Base-by-base conservation (phyloP, 179 eudicot genomes). In the Silene coronaria region DNA sequence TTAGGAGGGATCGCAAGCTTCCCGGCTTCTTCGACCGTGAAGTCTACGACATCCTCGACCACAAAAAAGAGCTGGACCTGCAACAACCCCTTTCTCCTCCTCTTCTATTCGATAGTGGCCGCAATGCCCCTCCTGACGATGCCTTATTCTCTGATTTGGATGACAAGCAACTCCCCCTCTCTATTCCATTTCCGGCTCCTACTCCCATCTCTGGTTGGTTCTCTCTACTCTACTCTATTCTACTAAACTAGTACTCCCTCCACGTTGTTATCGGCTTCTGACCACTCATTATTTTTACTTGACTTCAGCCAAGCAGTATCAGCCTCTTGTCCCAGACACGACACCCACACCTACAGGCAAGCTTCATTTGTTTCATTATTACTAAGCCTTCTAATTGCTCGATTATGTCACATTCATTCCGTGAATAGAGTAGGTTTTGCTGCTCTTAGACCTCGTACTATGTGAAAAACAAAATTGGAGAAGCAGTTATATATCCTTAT, bases 1-100 rank as follows among this genome's bases (percentile, higher is more conserved):
- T 87, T 71, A 85, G 97, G 82, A 82, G 97, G 58, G 97, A 93
- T 34, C 87, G 75, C 77, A 91, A 85, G 67, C 79, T 93, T 57
- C 98, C 98, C 1, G 98, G 97, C 0, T 91, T 91, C 78, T 93
- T 93, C 10, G 97, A 93, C 24, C 87, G 80, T 32, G 96, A 91
- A 66, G 96, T 93, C 21, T 91, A 81, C 45, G 97, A 88, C 78
- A 89, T 93, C 27, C 86, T 93, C 0, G 87, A 87, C 14, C 76
- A 77, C 22, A 71, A 71, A 6, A 71, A 6, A 26, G 26, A 51
- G 2, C 57, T 22, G 3, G n/a, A 65, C 12, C 28, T n/a, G n/a
- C n/a, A 64, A 22, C 65, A 4, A 13, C 36, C 36, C 14, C 21
- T 17, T 22, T 0, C 60, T 10, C 30, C 68, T 23, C 76, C 63